A percentile compares a stretch with the other conserved stretches of the same genome.
These are phyloP conservation scores for Teunomyces funiuensis DNA, from an alignment of 805 yeast genomes.

Conservation along the genomic window DNA sequence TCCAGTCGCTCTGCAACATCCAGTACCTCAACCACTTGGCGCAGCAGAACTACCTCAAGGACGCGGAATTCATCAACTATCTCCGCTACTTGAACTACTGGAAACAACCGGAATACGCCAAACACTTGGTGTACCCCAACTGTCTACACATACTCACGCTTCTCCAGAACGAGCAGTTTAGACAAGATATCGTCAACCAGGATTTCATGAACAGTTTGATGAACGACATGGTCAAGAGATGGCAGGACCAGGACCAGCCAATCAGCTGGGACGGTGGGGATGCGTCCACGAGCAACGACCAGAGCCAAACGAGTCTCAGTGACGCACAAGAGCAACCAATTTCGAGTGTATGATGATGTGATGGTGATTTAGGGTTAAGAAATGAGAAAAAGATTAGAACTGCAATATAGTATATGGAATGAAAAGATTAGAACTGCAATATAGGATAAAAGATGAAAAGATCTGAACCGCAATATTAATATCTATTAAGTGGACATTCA, in stretches of 20 bases:
- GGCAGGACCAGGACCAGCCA: slow-evolving; percentile 43
- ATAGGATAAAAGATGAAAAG: too few relatives aligned
- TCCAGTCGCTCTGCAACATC: slow-evolving; percentile 86
- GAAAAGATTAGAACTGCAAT: too few relatives aligned
- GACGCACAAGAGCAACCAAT: background rate
- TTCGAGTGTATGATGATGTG: background rate
- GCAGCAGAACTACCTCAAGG: slow-evolving; percentile 74
- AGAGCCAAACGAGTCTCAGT: background rate
- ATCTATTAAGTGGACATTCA: too few relatives aligned
- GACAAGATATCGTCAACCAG: slow-evolving; percentile 55
- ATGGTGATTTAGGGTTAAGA: too few relatives aligned
- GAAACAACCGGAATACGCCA: slow-evolving; percentile 69
- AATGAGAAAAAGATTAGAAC: too few relatives aligned
- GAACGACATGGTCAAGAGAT: slow-evolving; percentile 75
- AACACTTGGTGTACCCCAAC: slow-evolving; percentile 79
- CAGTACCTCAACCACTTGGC: slow-evolving; percentile 86
- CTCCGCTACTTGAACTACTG: slow-evolving; percentile 83
- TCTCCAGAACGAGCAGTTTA: slow-evolving; percentile 51
- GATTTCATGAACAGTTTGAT: slow-evolving; percentile 58
- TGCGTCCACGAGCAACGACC: background rate
- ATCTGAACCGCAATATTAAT: background rate
- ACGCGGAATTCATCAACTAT: slow-evolving; percentile 70
- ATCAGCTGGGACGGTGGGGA: background rate
- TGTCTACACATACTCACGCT: slow-evolving; percentile 78
- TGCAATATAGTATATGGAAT: too few relatives aligned